Evolutionary conservation across 768 basidiomycete genomes (phyloP).

Genomic region (Cystobasidium onofrii): DNA sequence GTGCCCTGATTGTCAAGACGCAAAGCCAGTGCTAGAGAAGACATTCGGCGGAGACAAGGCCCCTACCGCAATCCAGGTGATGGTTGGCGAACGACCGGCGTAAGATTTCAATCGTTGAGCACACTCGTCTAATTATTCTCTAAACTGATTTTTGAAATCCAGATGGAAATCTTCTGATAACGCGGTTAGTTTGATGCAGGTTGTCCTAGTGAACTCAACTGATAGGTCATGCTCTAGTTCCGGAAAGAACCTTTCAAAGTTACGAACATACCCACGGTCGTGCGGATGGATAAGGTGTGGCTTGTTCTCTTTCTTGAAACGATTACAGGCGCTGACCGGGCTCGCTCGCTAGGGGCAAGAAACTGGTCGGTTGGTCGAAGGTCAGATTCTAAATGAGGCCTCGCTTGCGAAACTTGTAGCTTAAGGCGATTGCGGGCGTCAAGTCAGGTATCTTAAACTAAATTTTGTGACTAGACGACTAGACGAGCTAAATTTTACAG

Average conservation of each 20-base stretch:
- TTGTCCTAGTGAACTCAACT: background rate
- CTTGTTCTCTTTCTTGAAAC: no score
- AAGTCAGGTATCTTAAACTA: background rate
- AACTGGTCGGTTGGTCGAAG: background rate
- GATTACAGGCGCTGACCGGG: no score
- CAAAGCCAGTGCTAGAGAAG: background rate
- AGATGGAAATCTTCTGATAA: slow-evolving; percentile 10
- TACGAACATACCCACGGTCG: slow-evolving; percentile 6
- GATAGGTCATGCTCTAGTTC: background rate
- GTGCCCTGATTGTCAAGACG: slow-evolving; percentile 18
- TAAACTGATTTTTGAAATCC: background rate
- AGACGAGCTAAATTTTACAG: background rate
- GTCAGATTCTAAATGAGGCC: background rate
- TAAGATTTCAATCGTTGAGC: background rate
- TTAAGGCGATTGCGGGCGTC: background rate
- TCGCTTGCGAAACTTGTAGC: background rate
- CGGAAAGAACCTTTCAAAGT: background rate
- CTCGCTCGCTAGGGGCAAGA: slow-evolving; percentile 15
- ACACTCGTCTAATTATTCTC: background rate
- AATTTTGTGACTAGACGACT: no score
- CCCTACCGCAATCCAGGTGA: background rate
- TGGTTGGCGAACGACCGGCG: slow-evolving; percentile 9
- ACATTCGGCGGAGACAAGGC: background rate
- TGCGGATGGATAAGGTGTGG: slow-evolving; percentile 1
- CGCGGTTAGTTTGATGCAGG: background rate